phyloP scores from a whole-genome alignment of 192 early-diverging fungal genomes.

The Coemansia umbellata region DNA sequence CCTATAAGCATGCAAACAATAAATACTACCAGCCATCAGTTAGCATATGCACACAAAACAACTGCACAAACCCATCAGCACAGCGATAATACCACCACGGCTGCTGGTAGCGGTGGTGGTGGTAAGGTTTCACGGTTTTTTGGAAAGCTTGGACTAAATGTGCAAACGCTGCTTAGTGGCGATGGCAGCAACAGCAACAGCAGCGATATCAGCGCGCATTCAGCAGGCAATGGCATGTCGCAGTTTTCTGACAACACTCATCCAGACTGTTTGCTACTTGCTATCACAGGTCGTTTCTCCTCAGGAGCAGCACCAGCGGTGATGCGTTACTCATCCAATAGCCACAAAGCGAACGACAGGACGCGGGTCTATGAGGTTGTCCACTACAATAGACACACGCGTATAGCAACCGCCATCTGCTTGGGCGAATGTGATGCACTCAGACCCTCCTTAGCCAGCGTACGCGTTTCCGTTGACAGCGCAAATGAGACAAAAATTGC shows the following conservation, averaged over 20 bases:
- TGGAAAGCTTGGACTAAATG: constrained; percentile 3
- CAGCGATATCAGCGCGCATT: background rate
- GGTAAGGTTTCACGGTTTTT: constrained; percentile 2
- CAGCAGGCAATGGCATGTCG: no score
- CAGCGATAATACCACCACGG: no score
- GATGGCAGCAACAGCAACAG: background rate
- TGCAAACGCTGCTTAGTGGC: background rate
- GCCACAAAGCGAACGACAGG: no score
- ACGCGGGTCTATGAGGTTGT: constrained; percentile 7
- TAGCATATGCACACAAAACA: no score
- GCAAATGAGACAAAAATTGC: background rate
- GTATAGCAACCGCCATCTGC: background rate
- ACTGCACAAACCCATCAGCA: no score
- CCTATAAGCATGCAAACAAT: background rate
- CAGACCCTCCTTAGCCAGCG: constrained; percentile 11
- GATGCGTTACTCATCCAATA: no score
- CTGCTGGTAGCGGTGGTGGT: no score
- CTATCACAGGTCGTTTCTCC: no score
- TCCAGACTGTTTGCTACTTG: constrained; percentile 4
- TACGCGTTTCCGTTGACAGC: background rate
- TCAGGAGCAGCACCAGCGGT: no score
- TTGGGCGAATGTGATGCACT: constrained; percentile 6
- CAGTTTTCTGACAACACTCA: no score
- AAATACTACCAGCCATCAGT: no score
- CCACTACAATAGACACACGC: background rate